phyloP scores from a whole-genome alignment of 768 basidiomycete genomes.

The Pholiota conissans region DNA sequence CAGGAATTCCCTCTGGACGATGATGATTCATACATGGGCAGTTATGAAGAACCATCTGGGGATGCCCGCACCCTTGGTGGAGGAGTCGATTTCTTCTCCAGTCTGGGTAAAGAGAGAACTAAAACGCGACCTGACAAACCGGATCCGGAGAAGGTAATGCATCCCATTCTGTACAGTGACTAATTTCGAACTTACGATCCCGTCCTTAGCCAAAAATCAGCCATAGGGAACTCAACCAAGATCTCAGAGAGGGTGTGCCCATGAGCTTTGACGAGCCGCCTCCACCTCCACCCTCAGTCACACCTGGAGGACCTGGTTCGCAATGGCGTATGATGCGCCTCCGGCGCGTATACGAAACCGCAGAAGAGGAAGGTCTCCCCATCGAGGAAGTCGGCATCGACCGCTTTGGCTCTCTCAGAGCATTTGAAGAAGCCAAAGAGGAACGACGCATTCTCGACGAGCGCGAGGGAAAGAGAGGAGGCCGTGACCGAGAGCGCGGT shows the following conservation, averaged over 20 bases:
- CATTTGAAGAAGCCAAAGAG: conserved; percentile 87
- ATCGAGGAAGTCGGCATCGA: conserved; percentile 84
- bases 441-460: conserved; percentile 87
- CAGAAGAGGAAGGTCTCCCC: conserved; percentile 75
- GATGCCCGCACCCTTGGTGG: conserved; percentile 50
- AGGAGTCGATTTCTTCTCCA: conserved; percentile 87
- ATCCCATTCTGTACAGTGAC: background rate
- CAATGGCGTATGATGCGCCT: conserved; percentile 99
- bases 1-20: conserved; percentile 22
- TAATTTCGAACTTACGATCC: background rate
- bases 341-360: conserved; percentile 84
- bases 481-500: conserved; percentile 33
- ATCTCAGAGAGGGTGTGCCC: conserved; percentile 46
- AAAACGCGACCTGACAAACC: conserved; percentile 60
- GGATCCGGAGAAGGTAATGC: conserved; percentile 69
- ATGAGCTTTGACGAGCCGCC: conserved; percentile 39
- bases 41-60: conserved; percentile 53
- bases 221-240: conserved; percentile 61
- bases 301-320: conserved; percentile 89
- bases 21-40: conserved; percentile 63
- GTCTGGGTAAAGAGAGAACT: conserved; percentile 78
- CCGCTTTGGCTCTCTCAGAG: conserved; percentile 81
- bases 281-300: conserved; percentile 46
- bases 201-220: conserved; percentile 58
- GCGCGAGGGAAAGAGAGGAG: conserved; percentile 56